Evolutionary conservation across 441 rosid species (phyloP).

Genomic region (Populus hybrid): DNA sequence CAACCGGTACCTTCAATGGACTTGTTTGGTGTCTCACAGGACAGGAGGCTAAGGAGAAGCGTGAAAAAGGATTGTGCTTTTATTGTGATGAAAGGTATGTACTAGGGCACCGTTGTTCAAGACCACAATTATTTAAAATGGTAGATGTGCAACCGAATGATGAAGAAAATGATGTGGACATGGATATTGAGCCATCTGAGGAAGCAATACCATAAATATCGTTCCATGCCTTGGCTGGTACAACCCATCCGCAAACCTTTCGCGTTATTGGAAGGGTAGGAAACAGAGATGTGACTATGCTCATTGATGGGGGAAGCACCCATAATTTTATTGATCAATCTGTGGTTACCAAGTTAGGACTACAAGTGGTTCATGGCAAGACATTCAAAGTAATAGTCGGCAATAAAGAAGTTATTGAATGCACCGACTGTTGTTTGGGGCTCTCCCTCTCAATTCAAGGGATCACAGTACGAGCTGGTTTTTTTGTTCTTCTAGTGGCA

Average conservation of each 20-base stretch:
- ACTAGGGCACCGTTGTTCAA: not conserved
- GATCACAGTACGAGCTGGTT: too few species aligned
- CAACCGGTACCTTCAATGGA: rapidly evolving
- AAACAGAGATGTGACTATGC: too few species aligned
- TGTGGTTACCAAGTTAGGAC: too few species aligned
- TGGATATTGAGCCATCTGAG: not conserved
- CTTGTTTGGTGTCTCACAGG: rapidly evolving
- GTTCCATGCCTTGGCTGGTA: not conserved
- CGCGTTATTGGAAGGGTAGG: too few species aligned
- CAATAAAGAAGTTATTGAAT: too few species aligned
- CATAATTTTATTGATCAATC: too few species aligned
- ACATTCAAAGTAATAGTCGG: too few species aligned
- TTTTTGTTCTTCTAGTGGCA: too few species aligned
- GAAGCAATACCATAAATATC: not conserved
- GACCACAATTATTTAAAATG: not conserved
- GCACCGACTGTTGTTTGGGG: too few species aligned
- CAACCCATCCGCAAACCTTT: not conserved
- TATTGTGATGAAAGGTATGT: not conserved
- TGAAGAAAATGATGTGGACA: not conserved
- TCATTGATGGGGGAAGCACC: too few species aligned
- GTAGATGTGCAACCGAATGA: not conserved
- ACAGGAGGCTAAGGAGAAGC: not conserved
- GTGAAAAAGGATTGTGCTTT: not conserved
- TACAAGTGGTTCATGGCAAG: too few species aligned
- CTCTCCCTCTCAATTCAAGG: too few species aligned